These are phyloP conservation scores for Anethum foeniculum DNA, from an alignment of 140 eudicot species.

Conservation along the genomic window DNA sequence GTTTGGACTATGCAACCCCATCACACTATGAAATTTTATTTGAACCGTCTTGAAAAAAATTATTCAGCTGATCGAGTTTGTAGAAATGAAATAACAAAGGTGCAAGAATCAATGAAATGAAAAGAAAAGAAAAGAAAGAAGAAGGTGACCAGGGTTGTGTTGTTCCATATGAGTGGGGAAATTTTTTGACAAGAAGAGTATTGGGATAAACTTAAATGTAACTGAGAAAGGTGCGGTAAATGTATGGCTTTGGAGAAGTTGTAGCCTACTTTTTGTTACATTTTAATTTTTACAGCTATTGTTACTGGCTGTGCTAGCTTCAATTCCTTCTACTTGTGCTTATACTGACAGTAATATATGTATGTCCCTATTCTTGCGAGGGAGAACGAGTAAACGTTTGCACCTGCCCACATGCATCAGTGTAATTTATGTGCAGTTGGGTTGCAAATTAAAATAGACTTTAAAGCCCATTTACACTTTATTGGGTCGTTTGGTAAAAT, in stretches of 20 bases:
- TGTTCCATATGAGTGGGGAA: slow-evolving; percentile 22
- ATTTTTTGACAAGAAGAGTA: slow-evolving; percentile 17
- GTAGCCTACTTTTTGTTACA: slow-evolving; percentile 15
- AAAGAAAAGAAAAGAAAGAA: neutral
- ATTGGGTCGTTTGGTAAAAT: too few relatives aligned
- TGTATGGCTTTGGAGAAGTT: slow-evolving; percentile 28
- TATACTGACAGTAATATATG: neutral
- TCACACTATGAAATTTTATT: neutral
- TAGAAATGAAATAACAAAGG: neutral
- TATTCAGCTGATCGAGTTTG: neutral
- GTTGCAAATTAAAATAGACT: too few relatives aligned
- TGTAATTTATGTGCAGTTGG: too few relatives aligned
- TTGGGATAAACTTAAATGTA: slow-evolving; percentile 25
- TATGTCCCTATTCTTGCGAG: slow-evolving; percentile 7
- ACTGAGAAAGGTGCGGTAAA: slow-evolving; percentile 39
- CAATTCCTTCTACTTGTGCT: neutral
- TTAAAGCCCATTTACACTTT: too few relatives aligned
- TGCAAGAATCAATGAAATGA: neutral
- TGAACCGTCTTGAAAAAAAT: too few relatives aligned
- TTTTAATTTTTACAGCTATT: neutral
- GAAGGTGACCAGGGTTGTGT: slow-evolving; percentile 17
- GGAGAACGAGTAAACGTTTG: slow-evolving; percentile 1
- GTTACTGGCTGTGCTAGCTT: neutral
- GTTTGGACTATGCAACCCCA: neutral
- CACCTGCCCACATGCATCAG: neutral